These are phyloP conservation scores for Collybiopsis luxurians DNA, from an alignment of 768 basidiomycete genomes.

Conservation along the genomic window DNA sequence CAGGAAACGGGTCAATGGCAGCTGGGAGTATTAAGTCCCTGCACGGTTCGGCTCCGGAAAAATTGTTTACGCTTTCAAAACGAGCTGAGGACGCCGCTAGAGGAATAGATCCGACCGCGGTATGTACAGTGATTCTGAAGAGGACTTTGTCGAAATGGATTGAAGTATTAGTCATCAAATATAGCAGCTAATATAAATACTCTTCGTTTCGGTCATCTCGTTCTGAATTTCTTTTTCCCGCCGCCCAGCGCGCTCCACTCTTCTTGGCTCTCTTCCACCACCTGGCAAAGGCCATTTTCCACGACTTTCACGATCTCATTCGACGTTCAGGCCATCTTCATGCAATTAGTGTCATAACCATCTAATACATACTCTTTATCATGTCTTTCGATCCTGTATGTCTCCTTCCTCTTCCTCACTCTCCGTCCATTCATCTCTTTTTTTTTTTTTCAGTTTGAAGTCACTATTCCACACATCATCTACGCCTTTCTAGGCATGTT, in stretches of 20 bases:
- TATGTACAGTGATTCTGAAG: too few species aligned
- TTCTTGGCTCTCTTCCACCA: not conserved
- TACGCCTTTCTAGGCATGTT: conserved; percentile 70
- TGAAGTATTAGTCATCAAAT: too few species aligned
- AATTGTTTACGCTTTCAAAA: too few species aligned
- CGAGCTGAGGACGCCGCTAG: too few species aligned
- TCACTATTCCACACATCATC: conserved; percentile 56
- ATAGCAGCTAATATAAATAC: too few species aligned
- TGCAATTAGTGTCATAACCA: not conserved
- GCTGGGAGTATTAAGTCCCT: too few species aligned
- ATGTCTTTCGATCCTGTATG: conserved; percentile 9
- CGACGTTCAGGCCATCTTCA: not conserved
- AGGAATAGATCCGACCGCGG: too few species aligned
- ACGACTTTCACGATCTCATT: conserved; percentile 2
- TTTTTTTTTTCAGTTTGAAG: conserved; percentile 34
- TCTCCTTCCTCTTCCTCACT: not conserved
- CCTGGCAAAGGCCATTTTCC: not conserved
- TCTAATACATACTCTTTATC: not conserved
- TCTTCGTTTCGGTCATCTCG: too few species aligned
- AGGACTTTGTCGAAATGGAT: too few species aligned
- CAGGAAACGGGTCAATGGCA: too few species aligned
- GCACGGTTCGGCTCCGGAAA: too few species aligned
- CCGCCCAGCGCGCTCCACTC: not conserved
- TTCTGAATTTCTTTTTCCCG: too few species aligned
- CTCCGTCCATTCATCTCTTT: not conserved